Base-by-base conservation (phyloP, 2,329 filamentous ascomycete genomes). In the Aspergillus ochraceoroseus region DNA sequence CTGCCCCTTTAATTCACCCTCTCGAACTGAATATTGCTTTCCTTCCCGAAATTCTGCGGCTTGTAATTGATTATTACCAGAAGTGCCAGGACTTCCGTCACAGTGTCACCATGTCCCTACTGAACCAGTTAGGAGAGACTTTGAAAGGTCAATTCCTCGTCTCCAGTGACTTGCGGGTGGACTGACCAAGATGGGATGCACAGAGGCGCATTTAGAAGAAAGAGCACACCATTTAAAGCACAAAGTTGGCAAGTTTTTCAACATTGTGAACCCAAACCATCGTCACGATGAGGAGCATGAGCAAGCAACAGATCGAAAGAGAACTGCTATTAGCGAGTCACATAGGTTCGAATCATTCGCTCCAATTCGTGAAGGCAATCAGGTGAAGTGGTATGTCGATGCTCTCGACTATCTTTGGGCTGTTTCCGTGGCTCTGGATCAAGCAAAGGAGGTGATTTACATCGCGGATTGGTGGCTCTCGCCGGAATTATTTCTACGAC, bases 381-480 rank as follows among this genome's bases (percentile, higher is more conserved):
- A 85, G 43, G 74, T 92, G 61, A 96, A 96, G 70, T 98, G 90
- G 89, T 96, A 95, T 66, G 87, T 96, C 7, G 92, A 96, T 61
- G 92, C 88, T 2, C 76, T 88, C 46, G 85, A 96, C 67, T 98
- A 98, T 65, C 94, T 92, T 63, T 95, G 88, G 82, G 83, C 92
- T 12, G 88, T 98, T 7, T 94, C 88, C 0, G 80, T 83, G 22
- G 90, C 89, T 0, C 73, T 96, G n/a, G 89, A 96, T 49, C 75
- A 82, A 44, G 92, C 92, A 25, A 85, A 85, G 57, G 90, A 96
- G 66, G 83, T 84, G 31, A 95, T 98, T 54, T 98, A 96, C 65
- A 94, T 98, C 51, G 84, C 76, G 44, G 92, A 96, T 59, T 98
- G 90, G 92, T 96, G 92, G 92, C 71, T 96, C 9, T 94, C 86